These are phyloP conservation scores for Brettanomyces custersianus DNA, from an alignment of 805 yeast species.

Conservation along the genomic window DNA sequence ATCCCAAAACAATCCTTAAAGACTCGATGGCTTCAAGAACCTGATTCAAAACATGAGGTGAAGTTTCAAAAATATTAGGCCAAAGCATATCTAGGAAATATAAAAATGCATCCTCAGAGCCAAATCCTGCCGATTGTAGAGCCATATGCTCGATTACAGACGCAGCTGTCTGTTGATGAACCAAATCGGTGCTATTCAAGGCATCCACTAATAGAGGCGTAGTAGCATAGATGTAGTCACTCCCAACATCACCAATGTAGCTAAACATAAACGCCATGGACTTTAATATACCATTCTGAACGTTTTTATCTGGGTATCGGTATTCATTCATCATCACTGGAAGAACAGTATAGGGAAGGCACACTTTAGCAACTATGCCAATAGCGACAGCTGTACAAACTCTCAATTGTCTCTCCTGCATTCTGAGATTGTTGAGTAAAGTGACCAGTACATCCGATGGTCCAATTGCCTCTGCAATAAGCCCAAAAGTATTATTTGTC, in stretches of 20 bases:
- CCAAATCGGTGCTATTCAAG: constrained; percentile 79
- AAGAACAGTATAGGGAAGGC: constrained; percentile 85
- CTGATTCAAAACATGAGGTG: constrained; percentile 88
- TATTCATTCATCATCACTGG: constrained; percentile 97
- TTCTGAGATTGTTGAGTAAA: constrained; percentile 71
- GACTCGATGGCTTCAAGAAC: constrained; percentile 75
- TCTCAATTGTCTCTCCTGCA: constrained; percentile 92
- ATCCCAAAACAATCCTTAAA: constrained; percentile 62
- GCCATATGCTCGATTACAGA: constrained; percentile 79
- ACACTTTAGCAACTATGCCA: constrained; percentile 90
- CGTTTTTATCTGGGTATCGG: constrained; percentile 82
- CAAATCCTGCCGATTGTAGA: constrained; percentile 63
- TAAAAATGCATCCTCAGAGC: constrained; percentile 72
- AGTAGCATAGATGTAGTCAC: constrained; percentile 74
- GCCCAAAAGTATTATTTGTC: constrained; percentile 87
- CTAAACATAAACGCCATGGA: constrained; percentile 88
- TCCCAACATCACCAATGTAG: constrained; percentile 72
- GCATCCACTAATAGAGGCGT: constrained; percentile 84
- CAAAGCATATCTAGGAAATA: constrained; percentile 73
- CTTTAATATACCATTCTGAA: constrained; percentile 91
- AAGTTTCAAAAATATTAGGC: constrained; percentile 89
- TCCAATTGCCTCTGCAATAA: constrained; percentile 85
- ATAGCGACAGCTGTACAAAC: constrained; percentile 98
- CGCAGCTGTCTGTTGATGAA: constrained; percentile 93
- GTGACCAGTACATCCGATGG: constrained; percentile 91